Conservation (phyloP, 305 asterid species). For the Solanum aculeatissimum region DNA sequence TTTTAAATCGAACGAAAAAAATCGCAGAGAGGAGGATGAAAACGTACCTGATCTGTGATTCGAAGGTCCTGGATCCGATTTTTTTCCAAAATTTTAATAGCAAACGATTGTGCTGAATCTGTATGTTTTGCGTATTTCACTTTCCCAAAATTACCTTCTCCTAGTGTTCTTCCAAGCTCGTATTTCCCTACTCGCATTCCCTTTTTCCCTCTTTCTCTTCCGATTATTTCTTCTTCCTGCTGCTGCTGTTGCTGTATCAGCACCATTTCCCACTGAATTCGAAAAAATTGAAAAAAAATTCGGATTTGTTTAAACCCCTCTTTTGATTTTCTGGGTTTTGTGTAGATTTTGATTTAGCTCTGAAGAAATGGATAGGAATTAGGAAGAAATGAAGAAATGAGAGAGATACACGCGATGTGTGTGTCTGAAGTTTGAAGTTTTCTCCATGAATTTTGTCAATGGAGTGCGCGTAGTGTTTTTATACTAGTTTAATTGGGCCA, state of each 20-base stretch:
- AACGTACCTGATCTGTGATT: constrained; percentile 59
- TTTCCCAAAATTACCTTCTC: constrained; percentile 91
- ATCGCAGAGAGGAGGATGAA: not conserved
- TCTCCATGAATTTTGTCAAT: not conserved
- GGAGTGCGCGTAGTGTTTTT: not conserved
- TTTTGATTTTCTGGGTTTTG: not conserved
- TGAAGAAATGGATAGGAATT: not conserved
- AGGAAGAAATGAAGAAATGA: not conserved
- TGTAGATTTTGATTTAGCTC: not conserved
- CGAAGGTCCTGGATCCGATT: constrained; percentile 51
- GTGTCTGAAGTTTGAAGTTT: not conserved
- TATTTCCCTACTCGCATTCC: constrained; percentile 66
- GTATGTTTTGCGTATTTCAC: constrained; percentile 64
- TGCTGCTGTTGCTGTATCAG: not conserved
- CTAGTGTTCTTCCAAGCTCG: constrained; percentile 73
- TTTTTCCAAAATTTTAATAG: constrained; percentile 77
- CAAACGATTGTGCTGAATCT: constrained; percentile 52
- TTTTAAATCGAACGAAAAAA: not conserved
- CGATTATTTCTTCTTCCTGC: not conserved
- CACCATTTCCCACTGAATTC: not conserved
- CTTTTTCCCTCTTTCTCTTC: constrained; percentile 5
- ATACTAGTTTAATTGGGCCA: not conserved
- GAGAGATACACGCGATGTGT: not conserved
- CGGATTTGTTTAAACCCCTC: not conserved
- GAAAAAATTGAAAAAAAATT: not conserved